Evolutionary conservation across 768 basidiomycete genomes (phyloP).

Genomic region (Suillus variegatus): DNA sequence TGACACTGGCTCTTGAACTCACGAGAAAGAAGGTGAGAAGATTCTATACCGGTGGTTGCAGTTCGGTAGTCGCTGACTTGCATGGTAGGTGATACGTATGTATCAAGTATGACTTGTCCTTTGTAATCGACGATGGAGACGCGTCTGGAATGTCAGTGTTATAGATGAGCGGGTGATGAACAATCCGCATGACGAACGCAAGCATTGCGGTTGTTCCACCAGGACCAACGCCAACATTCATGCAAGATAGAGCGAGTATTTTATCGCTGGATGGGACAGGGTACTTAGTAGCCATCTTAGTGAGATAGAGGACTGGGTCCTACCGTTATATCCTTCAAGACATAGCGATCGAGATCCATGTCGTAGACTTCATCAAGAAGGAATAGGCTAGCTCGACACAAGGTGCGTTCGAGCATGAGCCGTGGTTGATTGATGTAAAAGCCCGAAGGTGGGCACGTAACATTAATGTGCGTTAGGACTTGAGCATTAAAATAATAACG

Average conservation of each 20-base stretch:
- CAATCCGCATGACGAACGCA: slow-evolving; percentile 52
- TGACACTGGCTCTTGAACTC: slow-evolving; percentile 15
- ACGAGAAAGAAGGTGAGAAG: slow-evolving; percentile 43
- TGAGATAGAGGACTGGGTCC: slow-evolving; percentile 21
- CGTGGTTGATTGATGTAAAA: slow-evolving; percentile 7
- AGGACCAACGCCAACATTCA: slow-evolving; percentile 76
- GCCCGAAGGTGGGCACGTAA: slow-evolving; percentile 8
- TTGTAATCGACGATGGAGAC: slow-evolving; percentile 57
- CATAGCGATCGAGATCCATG: background rate
- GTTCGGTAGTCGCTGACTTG: slow-evolving; percentile 76
- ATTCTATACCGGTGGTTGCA: slow-evolving; percentile 56
- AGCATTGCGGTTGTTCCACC: slow-evolving; percentile 83
- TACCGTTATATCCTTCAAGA: slow-evolving; percentile 3
- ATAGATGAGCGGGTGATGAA: slow-evolving; percentile 8
- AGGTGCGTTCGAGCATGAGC: background rate
- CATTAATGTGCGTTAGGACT: background rate
- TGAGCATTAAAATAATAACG: slow-evolving; percentile 3
- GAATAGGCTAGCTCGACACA: slow-evolving; percentile 2
- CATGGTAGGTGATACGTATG: slow-evolving; percentile 66
- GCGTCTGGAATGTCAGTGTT: slow-evolving; percentile 35
- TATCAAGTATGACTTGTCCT: slow-evolving; percentile 62
- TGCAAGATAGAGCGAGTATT: slow-evolving; percentile 61
- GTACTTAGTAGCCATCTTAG: slow-evolving; percentile 34
- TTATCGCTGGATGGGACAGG: slow-evolving; percentile 41
- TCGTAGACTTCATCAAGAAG: background rate